phyloP scores from a whole-genome alignment of 345 rosid genomes.

The Sonneratia alba region DNA sequence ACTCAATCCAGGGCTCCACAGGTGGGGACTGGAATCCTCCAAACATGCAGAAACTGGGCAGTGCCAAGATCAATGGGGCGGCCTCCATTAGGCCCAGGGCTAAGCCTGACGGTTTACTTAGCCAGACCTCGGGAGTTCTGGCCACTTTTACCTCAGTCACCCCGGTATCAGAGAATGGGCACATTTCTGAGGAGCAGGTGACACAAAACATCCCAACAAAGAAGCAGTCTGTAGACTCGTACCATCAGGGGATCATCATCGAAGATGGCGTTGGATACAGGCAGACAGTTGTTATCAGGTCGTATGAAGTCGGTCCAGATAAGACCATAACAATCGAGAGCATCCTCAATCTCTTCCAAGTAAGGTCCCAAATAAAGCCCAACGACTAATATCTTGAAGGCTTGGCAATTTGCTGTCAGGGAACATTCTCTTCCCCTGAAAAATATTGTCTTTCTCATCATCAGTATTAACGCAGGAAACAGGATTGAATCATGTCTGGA shows the following conservation, averaged over 20 bases:
- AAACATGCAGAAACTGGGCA: slow-evolving; percentile 19
- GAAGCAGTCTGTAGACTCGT: slow-evolving; percentile 48
- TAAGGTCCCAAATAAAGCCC: neutral
- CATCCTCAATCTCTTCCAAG: slow-evolving; percentile 59
- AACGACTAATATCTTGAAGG: neutral
- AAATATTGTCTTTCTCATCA: neutral
- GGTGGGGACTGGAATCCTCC: slow-evolving; percentile 13
- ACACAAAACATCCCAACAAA: slow-evolving; percentile 50
- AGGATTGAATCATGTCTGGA: slow-evolving; percentile 68
- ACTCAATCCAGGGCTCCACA: slow-evolving; percentile 14
- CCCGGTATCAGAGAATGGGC: slow-evolving; percentile 16
- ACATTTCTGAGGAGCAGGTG: slow-evolving; percentile 18
- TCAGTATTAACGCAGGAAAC: slow-evolving; percentile 36
- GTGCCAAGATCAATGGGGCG: slow-evolving; percentile 17
- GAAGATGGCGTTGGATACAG: slow-evolving; percentile 47
- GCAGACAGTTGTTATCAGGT: slow-evolving; percentile 53
- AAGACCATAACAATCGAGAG: slow-evolving; percentile 52
- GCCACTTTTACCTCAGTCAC: slow-evolving; percentile 11
- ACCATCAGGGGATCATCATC: slow-evolving; percentile 47
- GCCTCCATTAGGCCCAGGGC: slow-evolving; percentile 4
- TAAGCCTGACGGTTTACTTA: slow-evolving; percentile 11
- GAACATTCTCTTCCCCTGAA: neutral
- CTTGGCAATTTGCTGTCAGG: neutral
- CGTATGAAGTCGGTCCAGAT: slow-evolving; percentile 64
- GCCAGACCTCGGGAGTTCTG: slow-evolving; percentile 19